Conservation (phyloP, 345 rosid genomes). For the Punica granatum region DNA sequence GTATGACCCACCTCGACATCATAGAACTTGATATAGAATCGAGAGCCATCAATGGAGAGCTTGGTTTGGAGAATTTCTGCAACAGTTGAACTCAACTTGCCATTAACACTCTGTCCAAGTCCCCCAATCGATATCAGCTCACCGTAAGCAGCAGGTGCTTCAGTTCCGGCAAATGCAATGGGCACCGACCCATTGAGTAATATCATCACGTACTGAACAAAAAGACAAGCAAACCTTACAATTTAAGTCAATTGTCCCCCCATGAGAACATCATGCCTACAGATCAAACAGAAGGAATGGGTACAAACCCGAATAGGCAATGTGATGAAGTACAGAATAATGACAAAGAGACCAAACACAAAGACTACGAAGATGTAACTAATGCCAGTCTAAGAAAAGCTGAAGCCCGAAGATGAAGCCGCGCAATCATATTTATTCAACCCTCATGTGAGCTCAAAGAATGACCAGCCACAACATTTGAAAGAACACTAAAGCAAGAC, state of each 20-base stretch:
- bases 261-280: background rate
- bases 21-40: constrained; percentile 80
- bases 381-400: background rate
- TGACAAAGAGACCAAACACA: no score
- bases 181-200: constrained; percentile 80
- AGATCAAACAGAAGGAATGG: background rate
- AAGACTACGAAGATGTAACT: background rate
- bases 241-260: background rate
- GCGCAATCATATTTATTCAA: no score
- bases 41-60: constrained; percentile 74
- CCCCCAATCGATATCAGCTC: constrained; percentile 86
- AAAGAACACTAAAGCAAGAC: no score
- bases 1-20: constrained; percentile 51
- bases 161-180: constrained; percentile 78
- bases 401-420: no score
- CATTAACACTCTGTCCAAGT: constrained; percentile 62
- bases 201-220: constrained; percentile 81
- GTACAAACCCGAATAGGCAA: background rate
- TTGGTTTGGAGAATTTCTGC: constrained; percentile 78
- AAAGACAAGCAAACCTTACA: background rate
- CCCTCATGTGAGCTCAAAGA: no score
- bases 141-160: constrained; percentile 86
- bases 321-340: no score
- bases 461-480: no score
- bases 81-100: constrained; percentile 65